Evolutionary conservation across 2,329 filamentous ascomycete genomes (phyloP).

Genomic region (Ascocoryne sarcoides): DNA sequence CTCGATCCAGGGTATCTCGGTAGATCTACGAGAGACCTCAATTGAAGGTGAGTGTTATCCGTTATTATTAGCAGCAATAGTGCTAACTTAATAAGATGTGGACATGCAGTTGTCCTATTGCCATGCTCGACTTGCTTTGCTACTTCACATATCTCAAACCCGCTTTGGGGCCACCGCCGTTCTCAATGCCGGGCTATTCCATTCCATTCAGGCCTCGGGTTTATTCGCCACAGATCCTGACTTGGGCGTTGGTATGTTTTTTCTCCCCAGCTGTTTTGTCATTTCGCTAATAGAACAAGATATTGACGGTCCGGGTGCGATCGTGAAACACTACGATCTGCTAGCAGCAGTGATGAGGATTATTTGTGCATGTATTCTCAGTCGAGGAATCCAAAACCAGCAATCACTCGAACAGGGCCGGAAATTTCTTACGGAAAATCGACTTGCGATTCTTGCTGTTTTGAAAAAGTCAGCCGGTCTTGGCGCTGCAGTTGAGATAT

Average conservation of each 20-base stretch:
- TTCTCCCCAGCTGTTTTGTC: not conserved
- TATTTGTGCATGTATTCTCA: conserved; percentile 72
- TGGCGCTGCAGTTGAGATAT: conserved; percentile 39
- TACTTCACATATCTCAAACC: conserved; percentile 77
- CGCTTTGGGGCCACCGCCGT: conserved; percentile 76
- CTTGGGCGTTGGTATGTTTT: conserved; percentile 60
- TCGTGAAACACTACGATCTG: conserved; percentile 54
- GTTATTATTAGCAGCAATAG: not conserved
- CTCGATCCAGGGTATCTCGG: conserved; percentile 67
- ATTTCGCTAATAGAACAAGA: conserved; percentile 18
- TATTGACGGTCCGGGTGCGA: conserved; percentile 20
- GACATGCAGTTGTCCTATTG: conserved; percentile 36
- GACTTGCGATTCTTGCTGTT: conserved; percentile 75
- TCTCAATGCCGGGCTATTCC: conserved; percentile 83
- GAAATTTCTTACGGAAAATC: conserved; percentile 72
- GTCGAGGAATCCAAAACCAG: conserved; percentile 72
- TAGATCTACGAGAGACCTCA: conserved; percentile 57
- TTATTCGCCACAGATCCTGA: conserved; percentile 88
- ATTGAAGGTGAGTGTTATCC: conserved; percentile 36
- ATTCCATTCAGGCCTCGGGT: conserved; percentile 69
- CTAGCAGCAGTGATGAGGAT: conserved; percentile 74
- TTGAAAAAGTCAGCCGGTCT: conserved; percentile 85
- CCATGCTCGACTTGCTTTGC: conserved; percentile 69
- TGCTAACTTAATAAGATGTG: conserved; percentile 26
- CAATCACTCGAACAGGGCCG: conserved; percentile 64